A percentile compares a stretch with the other conserved stretches of the same genome.
Evolutionary conservation across 805 yeast species (phyloP).

Genomic region (Suhomyces kilbournensis): DNA sequence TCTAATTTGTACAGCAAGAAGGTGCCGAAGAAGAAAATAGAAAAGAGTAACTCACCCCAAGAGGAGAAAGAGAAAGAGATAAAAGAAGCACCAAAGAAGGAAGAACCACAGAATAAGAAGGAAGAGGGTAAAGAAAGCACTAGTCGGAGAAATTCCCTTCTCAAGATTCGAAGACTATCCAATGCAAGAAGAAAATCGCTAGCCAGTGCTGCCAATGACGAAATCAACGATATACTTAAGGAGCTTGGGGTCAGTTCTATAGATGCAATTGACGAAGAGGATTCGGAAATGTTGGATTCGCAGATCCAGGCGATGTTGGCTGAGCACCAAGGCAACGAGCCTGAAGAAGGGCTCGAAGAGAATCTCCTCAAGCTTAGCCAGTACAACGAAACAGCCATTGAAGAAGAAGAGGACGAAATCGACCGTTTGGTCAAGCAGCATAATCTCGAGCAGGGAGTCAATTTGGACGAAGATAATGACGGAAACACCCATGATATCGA

Average conservation of each 20-base stretch:
- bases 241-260: slow-evolving; percentile 35
- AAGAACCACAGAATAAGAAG: background rate
- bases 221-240: slow-evolving; percentile 33
- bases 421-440: slow-evolving; percentile 35
- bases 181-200: slow-evolving; percentile 37
- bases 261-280: slow-evolving; percentile 29
- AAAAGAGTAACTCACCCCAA: background rate
- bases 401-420: slow-evolving; percentile 37
- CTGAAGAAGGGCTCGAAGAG: slow-evolving; percentile 11
- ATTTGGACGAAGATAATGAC: slow-evolving; percentile 17
- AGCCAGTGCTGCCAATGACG: slow-evolving; percentile 39
- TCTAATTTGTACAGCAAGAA: slow-evolving; percentile 39
- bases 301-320: slow-evolving; percentile 31
- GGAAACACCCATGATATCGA: slow-evolving; percentile 15
- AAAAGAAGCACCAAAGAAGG: background rate
- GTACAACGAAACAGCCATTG: slow-evolving; percentile 24
- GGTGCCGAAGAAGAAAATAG: background rate
- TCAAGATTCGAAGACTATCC: slow-evolving; percentile 30
- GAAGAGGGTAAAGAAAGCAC: background rate
- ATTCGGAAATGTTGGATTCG: slow-evolving; percentile 27
- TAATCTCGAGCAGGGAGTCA: slow-evolving; percentile 32
- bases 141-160: slow-evolving; percentile 10
- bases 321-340: slow-evolving; percentile 15
- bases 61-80: background rate
- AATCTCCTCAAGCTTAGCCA: slow-evolving; percentile 16